These are phyloP conservation scores for Endoconidiophora laricicola DNA, from an alignment of 2,329 filamentous ascomycete genomes.

Conservation along the genomic window DNA sequence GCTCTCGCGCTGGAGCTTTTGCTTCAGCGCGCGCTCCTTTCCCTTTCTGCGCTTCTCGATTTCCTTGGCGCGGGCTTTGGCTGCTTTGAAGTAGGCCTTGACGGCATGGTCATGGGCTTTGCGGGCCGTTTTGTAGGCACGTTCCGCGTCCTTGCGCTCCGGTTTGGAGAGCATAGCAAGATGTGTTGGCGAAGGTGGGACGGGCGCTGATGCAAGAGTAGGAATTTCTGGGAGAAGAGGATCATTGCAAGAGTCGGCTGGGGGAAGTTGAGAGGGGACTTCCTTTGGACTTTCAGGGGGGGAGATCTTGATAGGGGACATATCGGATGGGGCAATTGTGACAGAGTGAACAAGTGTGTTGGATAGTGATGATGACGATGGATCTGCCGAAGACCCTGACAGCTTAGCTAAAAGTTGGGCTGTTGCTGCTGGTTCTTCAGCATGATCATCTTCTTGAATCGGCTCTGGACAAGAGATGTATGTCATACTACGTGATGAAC, in stretches of 20 bases:
- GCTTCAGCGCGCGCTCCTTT: background rate
- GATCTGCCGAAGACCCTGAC: background rate
- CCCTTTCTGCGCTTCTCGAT: background rate
- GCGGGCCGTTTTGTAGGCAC: constrained; percentile 43
- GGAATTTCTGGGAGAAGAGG: constrained; percentile 26
- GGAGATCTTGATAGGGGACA: constrained; percentile 6
- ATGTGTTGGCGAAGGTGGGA: constrained; percentile 30
- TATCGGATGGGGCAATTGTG: background rate
- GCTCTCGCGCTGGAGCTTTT: background rate
- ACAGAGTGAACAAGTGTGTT: background rate
- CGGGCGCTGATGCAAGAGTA: constrained; percentile 30
- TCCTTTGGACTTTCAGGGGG: background rate
- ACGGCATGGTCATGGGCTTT: constrained; percentile 39
- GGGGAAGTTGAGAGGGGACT: constrained; percentile 10
- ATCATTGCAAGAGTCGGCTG: constrained; percentile 9
- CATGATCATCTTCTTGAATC: too few relatives aligned
- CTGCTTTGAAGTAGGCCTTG: constrained; percentile 24
- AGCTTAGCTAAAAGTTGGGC: background rate
- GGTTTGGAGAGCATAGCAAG: constrained; percentile 45
- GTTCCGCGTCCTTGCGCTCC: constrained; percentile 50
- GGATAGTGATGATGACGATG: background rate
- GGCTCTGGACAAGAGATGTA: too few relatives aligned
- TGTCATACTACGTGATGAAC: too few relatives aligned
- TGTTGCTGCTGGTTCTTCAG: too few relatives aligned
- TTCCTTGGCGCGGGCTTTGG: constrained; percentile 41